Conservation (phyloP, 2,329 filamentous ascomycete genomes). For the Bipolaris gigantea region DNA sequence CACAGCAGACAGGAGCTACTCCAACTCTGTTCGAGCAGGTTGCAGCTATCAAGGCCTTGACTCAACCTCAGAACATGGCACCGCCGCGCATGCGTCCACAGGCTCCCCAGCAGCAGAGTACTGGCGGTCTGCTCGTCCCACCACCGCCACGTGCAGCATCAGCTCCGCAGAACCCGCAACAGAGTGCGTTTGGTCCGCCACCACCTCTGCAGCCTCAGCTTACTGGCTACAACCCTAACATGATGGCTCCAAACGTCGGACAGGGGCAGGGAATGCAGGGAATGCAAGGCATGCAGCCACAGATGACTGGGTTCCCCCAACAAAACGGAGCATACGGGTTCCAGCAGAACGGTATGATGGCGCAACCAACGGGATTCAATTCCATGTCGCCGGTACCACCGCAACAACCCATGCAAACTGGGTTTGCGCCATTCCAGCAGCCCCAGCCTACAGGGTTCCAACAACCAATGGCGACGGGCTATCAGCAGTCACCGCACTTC, state of each 20-base stretch:
- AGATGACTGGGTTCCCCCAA: slow-evolving; percentile 46
- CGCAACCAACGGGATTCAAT: slow-evolving; percentile 45
- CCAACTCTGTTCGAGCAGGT: slow-evolving; percentile 43
- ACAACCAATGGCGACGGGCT: slow-evolving; percentile 54
- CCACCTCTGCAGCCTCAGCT: slow-evolving; percentile 79
- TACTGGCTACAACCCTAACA: slow-evolving; percentile 66
- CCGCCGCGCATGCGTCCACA: slow-evolving; percentile 68
- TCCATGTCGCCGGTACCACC: slow-evolving; percentile 42
- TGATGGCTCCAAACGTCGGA: slow-evolving; percentile 66
- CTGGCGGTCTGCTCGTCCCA: slow-evolving; percentile 69
- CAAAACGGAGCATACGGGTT: slow-evolving; percentile 38
- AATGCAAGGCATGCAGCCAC: slow-evolving; percentile 36
- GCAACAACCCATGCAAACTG: slow-evolving; percentile 48
- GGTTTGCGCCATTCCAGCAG: slow-evolving; percentile 48
- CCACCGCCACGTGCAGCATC: slow-evolving; percentile 82
- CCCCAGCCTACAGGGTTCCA: slow-evolving; percentile 48
- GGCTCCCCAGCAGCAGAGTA: slow-evolving; percentile 65
- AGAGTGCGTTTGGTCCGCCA: slow-evolving; percentile 69
- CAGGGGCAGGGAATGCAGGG: slow-evolving; percentile 37
- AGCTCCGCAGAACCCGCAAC: slow-evolving; percentile 73
- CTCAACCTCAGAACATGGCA: slow-evolving; percentile 43
- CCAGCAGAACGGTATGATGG: slow-evolving; percentile 44
- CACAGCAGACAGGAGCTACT: slow-evolving; percentile 51
- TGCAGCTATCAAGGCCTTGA: slow-evolving; percentile 44
- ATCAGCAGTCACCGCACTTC: slow-evolving; percentile 41